phyloP scores from a whole-genome alignment of 2,329 filamentous ascomycete species.

The Aureobasidium lini region DNA sequence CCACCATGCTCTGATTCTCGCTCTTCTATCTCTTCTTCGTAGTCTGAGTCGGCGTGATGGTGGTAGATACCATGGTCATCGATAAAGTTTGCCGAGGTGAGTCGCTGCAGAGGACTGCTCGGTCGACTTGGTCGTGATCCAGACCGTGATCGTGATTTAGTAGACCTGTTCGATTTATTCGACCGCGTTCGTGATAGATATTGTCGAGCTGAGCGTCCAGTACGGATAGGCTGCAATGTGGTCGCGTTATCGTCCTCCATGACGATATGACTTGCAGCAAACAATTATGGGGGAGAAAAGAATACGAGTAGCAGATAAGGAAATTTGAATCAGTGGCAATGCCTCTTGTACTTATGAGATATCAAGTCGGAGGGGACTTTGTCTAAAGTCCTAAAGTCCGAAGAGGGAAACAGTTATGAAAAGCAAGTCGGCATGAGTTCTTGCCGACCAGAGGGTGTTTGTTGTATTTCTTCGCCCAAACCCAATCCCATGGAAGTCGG shows the following conservation, averaged over 20 bases:
- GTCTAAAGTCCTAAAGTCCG: not conserved
- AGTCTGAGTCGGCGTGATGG: slow-evolving; percentile 15
- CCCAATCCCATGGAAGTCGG: not conserved
- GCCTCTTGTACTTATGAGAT: slow-evolving; percentile 2
- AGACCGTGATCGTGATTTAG: slow-evolving; percentile 15
- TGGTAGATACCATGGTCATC: slow-evolving; percentile 28
- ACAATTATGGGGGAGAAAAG: not conserved
- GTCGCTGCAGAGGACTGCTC: slow-evolving; percentile 19
- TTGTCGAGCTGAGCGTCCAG: slow-evolving; percentile 8
- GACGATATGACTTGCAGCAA: not conserved
- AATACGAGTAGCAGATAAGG: not conserved
- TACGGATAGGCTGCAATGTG: slow-evolving; percentile 13
- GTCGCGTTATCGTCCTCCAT: slow-evolving; percentile 10
- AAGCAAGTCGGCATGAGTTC: not conserved
- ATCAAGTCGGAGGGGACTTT: not conserved
- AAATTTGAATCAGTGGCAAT: not conserved
- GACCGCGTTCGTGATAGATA: not conserved
- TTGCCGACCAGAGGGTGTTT: not conserved
- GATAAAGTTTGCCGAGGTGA: slow-evolving; percentile 27
- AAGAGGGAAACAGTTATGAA: not conserved
- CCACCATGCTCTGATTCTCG: not conserved
- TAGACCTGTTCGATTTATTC: not conserved
- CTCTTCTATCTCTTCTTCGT: not conserved
- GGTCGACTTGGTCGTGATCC: slow-evolving; percentile 17
- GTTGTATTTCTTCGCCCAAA: slow-evolving; percentile 1